These are phyloP conservation scores for Erysimum cheiranthoides DNA, from an alignment of 345 rosid species.

Conservation along the genomic window DNA sequence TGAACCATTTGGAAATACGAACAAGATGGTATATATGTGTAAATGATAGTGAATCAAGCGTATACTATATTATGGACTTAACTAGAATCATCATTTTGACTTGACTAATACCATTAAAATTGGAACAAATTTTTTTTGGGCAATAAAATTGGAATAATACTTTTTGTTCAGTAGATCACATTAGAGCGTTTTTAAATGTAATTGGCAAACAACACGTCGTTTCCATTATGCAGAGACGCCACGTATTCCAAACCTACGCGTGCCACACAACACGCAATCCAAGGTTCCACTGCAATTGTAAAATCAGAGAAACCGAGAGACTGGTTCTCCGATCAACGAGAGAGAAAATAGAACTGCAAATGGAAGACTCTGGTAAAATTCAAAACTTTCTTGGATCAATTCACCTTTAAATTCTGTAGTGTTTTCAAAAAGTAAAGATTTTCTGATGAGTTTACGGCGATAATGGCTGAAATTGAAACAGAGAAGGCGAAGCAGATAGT, in stretches of 20 bases:
- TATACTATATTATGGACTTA: too few relatives aligned
- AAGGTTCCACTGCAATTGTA: slow-evolving; percentile 5
- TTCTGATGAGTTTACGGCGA: neutral
- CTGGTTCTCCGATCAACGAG: slow-evolving; percentile 23
- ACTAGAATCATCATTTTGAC: too few relatives aligned
- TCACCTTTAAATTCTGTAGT: neutral
- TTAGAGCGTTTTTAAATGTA: neutral
- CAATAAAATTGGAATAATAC: too few relatives aligned
- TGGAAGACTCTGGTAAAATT: slow-evolving; percentile 42
- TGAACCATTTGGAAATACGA: neutral
- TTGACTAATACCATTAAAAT: too few relatives aligned
- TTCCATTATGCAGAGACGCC: neutral
- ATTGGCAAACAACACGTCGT: slow-evolving; percentile 25
- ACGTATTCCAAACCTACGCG: slow-evolving; percentile 22
- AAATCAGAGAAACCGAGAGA: slow-evolving; percentile 9
- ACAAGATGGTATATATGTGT: neutral
- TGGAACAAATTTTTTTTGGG: too few relatives aligned
- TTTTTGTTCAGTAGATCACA: too few relatives aligned
- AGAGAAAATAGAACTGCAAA: slow-evolving; percentile 50
- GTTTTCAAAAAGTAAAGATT: neutral
- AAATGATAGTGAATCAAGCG: neutral
- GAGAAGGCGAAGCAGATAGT: slow-evolving; percentile 54
- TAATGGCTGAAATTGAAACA: slow-evolving; percentile 43
- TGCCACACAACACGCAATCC: slow-evolving; percentile 29
- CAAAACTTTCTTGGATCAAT: neutral